Evolutionary conservation across 2,329 filamentous ascomycete genomes (phyloP), one percentile per base, ranked within the genome.

Genomic region (Colletotrichum kahawae): DNA sequence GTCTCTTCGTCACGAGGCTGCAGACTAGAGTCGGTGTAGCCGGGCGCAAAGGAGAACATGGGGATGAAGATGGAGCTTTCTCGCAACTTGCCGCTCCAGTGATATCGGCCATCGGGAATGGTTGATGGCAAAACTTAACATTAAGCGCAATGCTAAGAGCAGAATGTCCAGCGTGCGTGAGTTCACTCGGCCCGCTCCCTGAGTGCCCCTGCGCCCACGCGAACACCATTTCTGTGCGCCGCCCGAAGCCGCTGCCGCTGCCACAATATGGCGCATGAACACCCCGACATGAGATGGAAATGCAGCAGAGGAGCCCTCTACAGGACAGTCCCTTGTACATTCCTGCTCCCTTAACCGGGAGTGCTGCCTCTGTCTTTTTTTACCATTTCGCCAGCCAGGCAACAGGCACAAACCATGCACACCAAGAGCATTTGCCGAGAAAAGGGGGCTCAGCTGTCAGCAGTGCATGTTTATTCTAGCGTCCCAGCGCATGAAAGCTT

Each of bases 251-350:
- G 43, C 29, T 62, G 43, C 56, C 24, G 64, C 34, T 73, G 66
- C 16, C 71, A 65, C 24, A 64, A 57, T 62, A 14, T n/a, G 29
- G 71, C 67, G 71, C 67, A 70, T 60, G 67, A 70, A 70, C 66
- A 34, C 7, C 33, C 33, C 6, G 29, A 65, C 71, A 74, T 65
- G 48, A 70, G 71, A 70, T 65, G 67, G 7, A 34, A 66, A 65
- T 74, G 67, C 67, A 31, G 36, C 13, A n/a, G 54, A 54, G 13
- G 27, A 34, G 48, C 31, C 12, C n/a, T 68, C 62, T 48, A 51
- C 33, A 27, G 71, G 62, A 56, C 54, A 29, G 43, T 14, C 62
- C 67, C n/a, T 51, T 13, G 71, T 38, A n/a, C 0, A 27, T 29
- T 43, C 33, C 24, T 16, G 9, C n/a, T 48, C 3, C 29, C 67